Percentiles rank a stretch among this genome's conserved stretches.
phyloP scores from a whole-genome alignment of 768 basidiomycete genomes.

The Pilatotrama ljubarskyi region DNA sequence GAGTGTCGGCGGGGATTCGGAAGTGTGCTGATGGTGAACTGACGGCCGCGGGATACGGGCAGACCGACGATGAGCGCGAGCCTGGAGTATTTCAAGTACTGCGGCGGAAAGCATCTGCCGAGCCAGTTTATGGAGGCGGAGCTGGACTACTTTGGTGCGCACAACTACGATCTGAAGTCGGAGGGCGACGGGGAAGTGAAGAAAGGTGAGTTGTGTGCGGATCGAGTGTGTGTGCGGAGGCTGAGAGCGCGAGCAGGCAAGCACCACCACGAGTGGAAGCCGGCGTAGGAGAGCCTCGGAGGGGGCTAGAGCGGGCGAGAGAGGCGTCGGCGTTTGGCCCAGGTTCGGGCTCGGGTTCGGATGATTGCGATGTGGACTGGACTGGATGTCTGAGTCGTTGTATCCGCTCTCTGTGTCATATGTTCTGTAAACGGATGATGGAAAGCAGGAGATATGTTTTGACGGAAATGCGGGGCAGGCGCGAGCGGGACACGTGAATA shows the following conservation, averaged over 20 bases:
- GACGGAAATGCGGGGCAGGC: not conserved
- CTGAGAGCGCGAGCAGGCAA: slow-evolving; percentile 8
- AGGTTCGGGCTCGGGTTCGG: not conserved
- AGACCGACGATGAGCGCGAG: slow-evolving; percentile 26
- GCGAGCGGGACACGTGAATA: slow-evolving; percentile 4
- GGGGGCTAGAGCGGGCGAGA: slow-evolving; percentile 17
- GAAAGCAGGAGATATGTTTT: too few relatives aligned
- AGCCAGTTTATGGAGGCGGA: slow-evolving; percentile 26
- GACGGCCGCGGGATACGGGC: not conserved
- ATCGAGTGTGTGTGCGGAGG: not conserved
- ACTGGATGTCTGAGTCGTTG: not conserved
- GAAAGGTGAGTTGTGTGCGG: slow-evolving; percentile 15
- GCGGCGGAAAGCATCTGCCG: slow-evolving; percentile 22
- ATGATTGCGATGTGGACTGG: not conserved
- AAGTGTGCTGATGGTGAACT: not conserved
- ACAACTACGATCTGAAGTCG: slow-evolving; percentile 23
- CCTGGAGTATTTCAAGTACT: slow-evolving; percentile 28
- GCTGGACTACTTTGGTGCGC: slow-evolving; percentile 27
- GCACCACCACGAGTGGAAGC: slow-evolving; percentile 28
- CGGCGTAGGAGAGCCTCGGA: slow-evolving; percentile 12
- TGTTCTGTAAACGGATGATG: too few relatives aligned
- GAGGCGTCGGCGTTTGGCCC: not conserved
- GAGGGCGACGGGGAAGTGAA: slow-evolving; percentile 23
- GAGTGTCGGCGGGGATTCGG: not conserved
- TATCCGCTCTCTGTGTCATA: too few relatives aligned